Evolutionary conservation across 2,329 filamentous ascomycete species (phyloP).

Genomic region (Trichophyton rubrum): DNA sequence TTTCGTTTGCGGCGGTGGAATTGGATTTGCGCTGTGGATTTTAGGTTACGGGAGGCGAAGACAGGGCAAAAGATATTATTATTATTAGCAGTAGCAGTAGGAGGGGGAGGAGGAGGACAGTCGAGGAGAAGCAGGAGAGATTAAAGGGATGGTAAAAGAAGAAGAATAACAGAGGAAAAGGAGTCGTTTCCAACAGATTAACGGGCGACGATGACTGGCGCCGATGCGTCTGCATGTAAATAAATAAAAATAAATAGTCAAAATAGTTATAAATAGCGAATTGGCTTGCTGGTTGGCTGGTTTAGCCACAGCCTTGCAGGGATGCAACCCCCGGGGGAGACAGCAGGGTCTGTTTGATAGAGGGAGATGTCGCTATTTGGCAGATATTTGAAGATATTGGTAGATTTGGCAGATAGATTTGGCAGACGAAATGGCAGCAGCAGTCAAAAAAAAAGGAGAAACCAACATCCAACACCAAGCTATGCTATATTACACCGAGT

Average conservation of each 20-base stretch:
- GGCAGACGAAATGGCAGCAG: not conserved
- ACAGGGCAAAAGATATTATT: not conserved
- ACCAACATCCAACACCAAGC: not conserved
- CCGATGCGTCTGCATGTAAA: too few species aligned
- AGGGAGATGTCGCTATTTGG: not conserved
- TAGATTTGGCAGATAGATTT: not conserved
- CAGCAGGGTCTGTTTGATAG: too few species aligned
- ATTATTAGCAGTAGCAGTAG: not conserved
- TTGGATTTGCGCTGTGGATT: not conserved
- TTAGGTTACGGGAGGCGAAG: not conserved
- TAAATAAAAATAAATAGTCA: not conserved
- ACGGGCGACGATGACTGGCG: not conserved
- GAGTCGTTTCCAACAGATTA: not conserved
- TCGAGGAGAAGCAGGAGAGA: not conserved
- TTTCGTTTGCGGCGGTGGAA: not conserved
- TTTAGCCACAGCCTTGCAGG: not conserved
- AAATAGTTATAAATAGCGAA: not conserved
- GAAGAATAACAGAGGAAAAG: not conserved
- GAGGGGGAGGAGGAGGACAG: not conserved
- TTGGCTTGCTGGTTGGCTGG: not conserved
- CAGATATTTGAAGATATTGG: not conserved
- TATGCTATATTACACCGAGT: conserved; percentile 2
- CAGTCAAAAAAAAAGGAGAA: not conserved
- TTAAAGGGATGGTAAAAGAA: not conserved
- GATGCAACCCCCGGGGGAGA: too few species aligned